Evolutionary conservation across 208 protist genomes (phyloP).

Genomic region (Blastocrithidia nonstop): DNA sequence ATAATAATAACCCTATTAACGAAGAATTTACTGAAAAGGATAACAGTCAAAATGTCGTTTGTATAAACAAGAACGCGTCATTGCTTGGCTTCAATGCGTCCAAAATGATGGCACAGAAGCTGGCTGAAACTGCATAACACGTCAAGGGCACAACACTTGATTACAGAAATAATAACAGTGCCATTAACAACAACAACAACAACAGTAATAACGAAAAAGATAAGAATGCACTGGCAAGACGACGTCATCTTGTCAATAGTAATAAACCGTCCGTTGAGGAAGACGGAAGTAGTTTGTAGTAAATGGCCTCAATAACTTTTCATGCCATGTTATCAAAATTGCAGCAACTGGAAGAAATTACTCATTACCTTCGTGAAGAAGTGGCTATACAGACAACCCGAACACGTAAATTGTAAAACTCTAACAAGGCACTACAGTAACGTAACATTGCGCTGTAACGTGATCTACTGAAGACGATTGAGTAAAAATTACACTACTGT

Average conservation of each 20-base stretch:
- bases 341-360: constrained; percentile 57
- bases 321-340: constrained; percentile 57
- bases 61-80: background rate
- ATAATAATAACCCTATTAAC: constrained; percentile 11
- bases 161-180: background rate
- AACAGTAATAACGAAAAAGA: background rate
- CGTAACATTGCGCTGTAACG: constrained; percentile 34
- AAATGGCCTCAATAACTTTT: constrained; percentile 37
- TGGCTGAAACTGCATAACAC: constrained; percentile 31
- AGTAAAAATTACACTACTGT: constrained; percentile 47
- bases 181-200: background rate
- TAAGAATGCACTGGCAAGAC: background rate
- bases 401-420: constrained; percentile 42
- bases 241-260: background rate
- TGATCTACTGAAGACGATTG: constrained; percentile 26
- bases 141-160: constrained; percentile 3
- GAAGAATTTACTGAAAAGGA: background rate
- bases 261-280: no score
- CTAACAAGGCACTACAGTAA: constrained; percentile 30
- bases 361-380: constrained; percentile 50
- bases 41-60: background rate
- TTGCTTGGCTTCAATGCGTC: no score
- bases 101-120: constrained; percentile 23
- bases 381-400: constrained; percentile 51
- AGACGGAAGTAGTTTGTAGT: no score